phyloP scores from a whole-genome alignment of 202 grass and related monocot species.

The Zizania palustris region DNA sequence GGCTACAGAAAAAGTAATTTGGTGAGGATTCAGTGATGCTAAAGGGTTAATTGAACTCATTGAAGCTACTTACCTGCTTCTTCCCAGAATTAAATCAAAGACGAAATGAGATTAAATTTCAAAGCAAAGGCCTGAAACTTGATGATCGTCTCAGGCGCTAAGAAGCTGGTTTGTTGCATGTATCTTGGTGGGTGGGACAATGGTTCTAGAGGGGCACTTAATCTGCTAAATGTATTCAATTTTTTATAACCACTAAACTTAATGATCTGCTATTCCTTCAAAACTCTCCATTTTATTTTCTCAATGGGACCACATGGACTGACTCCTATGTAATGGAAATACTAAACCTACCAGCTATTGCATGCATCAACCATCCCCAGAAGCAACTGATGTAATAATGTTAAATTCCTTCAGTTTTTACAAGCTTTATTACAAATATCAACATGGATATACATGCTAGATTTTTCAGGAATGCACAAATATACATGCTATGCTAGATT shows the following conservation, averaged over 20 bases:
- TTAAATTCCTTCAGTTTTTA: constrained; percentile 2
- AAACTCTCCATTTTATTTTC: constrained; percentile 28
- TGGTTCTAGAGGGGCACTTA: constrained; percentile 13
- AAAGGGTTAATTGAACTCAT: background rate
- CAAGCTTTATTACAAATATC: constrained; percentile 31
- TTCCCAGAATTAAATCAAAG: constrained; percentile 11
- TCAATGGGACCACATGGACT: constrained; percentile 28
- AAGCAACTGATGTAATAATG: constrained; percentile 16
- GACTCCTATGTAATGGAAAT: constrained; percentile 9
- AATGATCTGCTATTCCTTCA: constrained; percentile 34
- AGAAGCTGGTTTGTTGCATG: background rate
- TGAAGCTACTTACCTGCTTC: constrained; percentile 43
- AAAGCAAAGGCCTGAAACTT: background rate
- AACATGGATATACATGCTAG: constrained; percentile 31
- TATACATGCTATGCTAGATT: constrained; percentile 30
- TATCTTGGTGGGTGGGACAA: constrained; percentile 35
- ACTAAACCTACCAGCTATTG: constrained; percentile 8
- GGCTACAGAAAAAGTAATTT: constrained; percentile 16
- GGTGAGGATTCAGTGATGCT: constrained; percentile 1
- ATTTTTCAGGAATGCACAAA: background rate
- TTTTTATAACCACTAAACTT: constrained; percentile 17
- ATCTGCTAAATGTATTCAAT: constrained; percentile 33
- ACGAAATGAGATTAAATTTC: constrained; percentile 4
- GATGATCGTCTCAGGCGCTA: background rate
- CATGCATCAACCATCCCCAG: constrained; percentile 11